A percentile compares a stretch with the other conserved stretches of the same genome.
Conservation (phyloP, 2,329 filamentous ascomycete species). For the Aspergillus udagawae region DNA sequence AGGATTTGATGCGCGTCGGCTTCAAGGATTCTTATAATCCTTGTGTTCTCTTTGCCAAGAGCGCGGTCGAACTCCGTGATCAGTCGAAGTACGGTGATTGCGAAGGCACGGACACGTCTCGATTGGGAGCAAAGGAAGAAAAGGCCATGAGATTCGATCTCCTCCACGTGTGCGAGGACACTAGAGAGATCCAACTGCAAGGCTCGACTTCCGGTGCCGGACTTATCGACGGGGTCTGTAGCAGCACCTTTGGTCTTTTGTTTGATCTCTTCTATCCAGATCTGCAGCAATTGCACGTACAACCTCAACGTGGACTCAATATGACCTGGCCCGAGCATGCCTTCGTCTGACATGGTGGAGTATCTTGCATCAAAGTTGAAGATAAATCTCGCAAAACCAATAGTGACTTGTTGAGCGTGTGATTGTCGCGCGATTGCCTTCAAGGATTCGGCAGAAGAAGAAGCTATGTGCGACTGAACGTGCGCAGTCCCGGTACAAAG, state of each 20-base stretch:
- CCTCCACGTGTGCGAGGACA: conserved; percentile 89
- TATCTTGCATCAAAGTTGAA: conserved; percentile 98
- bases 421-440: conserved; percentile 93
- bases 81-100: conserved; percentile 84
- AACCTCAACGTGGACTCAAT: conserved; percentile 91
- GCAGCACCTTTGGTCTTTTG: conserved; percentile 74
- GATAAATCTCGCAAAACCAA: conserved; percentile 94
- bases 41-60: conserved; percentile 71
- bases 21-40: conserved; percentile 89
- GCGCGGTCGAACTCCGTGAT: conserved; percentile 92
- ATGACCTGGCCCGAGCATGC: conserved; percentile 88
- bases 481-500: conserved; percentile 96
- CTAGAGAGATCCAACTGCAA: conserved; percentile 80
- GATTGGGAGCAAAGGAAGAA: conserved; percentile 98
- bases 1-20: conserved; percentile 84
- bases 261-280: conserved; percentile 97
- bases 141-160: conserved; percentile 91
- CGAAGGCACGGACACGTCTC: conserved; percentile 79
- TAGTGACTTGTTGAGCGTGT: conserved; percentile 91
- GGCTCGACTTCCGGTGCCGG: conserved; percentile 63
- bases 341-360: conserved; percentile 95
- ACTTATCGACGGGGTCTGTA: conserved; percentile 61
- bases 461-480: conserved; percentile 85
- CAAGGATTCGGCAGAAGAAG: conserved; percentile 84
- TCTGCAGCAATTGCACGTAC: conserved; percentile 88